phyloP scores from a whole-genome alignment of 805 yeast species.

The Zygosaccharomyces kombuchaensis region DNA sequence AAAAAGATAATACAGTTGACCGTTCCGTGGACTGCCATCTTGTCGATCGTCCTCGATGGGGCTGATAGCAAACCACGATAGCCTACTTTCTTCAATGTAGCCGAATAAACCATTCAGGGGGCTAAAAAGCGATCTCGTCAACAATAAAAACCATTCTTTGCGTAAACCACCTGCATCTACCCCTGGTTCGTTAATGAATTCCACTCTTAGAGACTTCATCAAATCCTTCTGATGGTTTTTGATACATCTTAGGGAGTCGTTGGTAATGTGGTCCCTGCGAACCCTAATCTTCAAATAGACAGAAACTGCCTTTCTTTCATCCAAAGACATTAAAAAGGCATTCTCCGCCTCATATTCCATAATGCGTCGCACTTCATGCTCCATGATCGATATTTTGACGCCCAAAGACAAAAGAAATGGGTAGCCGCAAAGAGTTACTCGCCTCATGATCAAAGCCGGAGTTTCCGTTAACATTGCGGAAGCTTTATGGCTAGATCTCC shows the following conservation, averaged over 20 bases:
- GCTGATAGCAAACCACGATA: slow-evolving; percentile 67
- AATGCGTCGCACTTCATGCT: slow-evolving; percentile 70
- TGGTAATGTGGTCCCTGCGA: slow-evolving; percentile 60
- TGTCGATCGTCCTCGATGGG: slow-evolving; percentile 36
- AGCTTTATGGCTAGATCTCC: slow-evolving; percentile 1
- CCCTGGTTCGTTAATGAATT: slow-evolving; percentile 85
- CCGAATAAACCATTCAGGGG: slow-evolving; percentile 64
- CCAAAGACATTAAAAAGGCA: slow-evolving; percentile 74
- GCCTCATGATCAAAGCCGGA: slow-evolving; percentile 14
- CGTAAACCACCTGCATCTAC: slow-evolving; percentile 93
- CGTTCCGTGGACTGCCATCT: slow-evolving; percentile 22
- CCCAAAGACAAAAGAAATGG: slow-evolving; percentile 83
- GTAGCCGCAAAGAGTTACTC: slow-evolving; percentile 68
- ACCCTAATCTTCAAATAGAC: slow-evolving; percentile 67
- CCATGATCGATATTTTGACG: slow-evolving; percentile 72
- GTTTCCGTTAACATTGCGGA: not conserved
- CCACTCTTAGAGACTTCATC: slow-evolving; percentile 70
- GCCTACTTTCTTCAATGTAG: slow-evolving; percentile 62
- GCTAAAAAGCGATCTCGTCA: slow-evolving; percentile 65
- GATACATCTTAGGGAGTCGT: slow-evolving; percentile 68
- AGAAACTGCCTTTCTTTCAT: slow-evolving; percentile 55
- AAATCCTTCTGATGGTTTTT: slow-evolving; percentile 54
- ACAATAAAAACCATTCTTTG: slow-evolving; percentile 86
- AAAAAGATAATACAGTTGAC: slow-evolving; percentile 64
- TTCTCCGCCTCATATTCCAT: slow-evolving; percentile 89